Percentiles rank a stretch among this genome's conserved stretches.
phyloP scores from a whole-genome alignment of 768 basidiomycete species.

The Candolleomyces efflorescens region DNA sequence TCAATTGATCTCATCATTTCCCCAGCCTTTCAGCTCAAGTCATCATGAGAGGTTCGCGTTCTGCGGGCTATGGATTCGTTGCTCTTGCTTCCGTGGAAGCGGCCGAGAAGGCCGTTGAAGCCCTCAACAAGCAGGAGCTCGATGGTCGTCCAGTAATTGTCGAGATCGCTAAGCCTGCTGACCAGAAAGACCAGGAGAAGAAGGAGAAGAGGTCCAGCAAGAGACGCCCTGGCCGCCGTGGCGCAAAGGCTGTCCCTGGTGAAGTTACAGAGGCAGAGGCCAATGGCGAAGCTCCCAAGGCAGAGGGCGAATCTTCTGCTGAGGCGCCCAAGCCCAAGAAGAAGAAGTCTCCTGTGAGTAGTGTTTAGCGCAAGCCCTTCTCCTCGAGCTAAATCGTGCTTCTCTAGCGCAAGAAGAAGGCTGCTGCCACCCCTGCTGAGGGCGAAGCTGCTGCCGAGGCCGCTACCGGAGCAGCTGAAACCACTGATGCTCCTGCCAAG shows the following conservation, averaged over 20 bases:
- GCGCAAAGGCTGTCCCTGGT: slow-evolving; percentile 81
- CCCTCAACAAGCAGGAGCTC: slow-evolving; percentile 85
- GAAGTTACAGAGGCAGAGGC: slow-evolving; percentile 91
- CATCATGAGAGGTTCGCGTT: slow-evolving; percentile 80
- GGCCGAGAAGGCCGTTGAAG: slow-evolving; percentile 80
- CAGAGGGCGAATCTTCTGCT: slow-evolving; percentile 47
- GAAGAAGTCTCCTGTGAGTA: slow-evolving; percentile 67
- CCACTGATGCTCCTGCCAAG: slow-evolving; percentile 39
- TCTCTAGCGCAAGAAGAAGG: slow-evolving; percentile 56
- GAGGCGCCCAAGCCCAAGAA: slow-evolving; percentile 74
- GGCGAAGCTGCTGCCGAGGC: slow-evolving; percentile 27
- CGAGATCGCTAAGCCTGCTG: slow-evolving; percentile 89
- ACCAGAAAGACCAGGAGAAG: slow-evolving; percentile 81
- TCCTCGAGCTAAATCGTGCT: slow-evolving; percentile 11
- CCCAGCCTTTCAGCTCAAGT: slow-evolving; percentile 77
- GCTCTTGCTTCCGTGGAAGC: slow-evolving; percentile 77
- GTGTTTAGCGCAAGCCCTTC: neutral
- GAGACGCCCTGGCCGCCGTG: slow-evolving; percentile 83
- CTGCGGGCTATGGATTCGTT: slow-evolving; percentile 93
- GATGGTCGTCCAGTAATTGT: slow-evolving; percentile 86
- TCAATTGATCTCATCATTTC: slow-evolving; percentile 19
- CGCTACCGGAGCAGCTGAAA: slow-evolving; percentile 32
- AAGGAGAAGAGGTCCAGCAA: slow-evolving; percentile 75
- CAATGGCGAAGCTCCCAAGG: slow-evolving; percentile 65
- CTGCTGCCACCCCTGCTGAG: slow-evolving; percentile 22